Conservation (phyloP, 1,284 basidiomycete species). For the Cryptococcus sp. region DNA sequence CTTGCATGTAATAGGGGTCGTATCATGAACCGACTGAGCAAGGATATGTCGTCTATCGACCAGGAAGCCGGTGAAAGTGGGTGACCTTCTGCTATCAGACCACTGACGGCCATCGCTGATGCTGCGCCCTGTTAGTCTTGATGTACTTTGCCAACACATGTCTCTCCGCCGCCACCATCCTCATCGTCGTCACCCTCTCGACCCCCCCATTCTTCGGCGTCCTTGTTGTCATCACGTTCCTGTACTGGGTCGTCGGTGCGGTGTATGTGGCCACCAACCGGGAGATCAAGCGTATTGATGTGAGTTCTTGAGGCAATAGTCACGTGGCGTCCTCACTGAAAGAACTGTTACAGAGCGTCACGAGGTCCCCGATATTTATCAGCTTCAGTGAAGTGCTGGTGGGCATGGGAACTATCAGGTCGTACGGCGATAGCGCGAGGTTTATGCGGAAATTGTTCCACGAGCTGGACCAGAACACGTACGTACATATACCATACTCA, state of each 20-base stretch:
- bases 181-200: constrained; percentile 44
- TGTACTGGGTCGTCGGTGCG: constrained; percentile 51
- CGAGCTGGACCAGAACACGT: constrained; percentile 53
- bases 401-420: constrained; percentile 54
- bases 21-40: constrained; percentile 54
- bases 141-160: constrained; percentile 46
- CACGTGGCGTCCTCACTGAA: background rate
- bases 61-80: constrained; percentile 47
- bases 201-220: constrained; percentile 50
- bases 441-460: constrained; percentile 52
- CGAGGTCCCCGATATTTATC: constrained; percentile 58
- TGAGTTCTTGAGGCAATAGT: constrained; percentile 14
- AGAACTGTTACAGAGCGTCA: constrained; percentile 37
- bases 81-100: constrained; percentile 7
- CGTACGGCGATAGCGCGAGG: constrained; percentile 53
- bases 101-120: background rate
- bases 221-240: constrained; percentile 47
- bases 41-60: constrained; percentile 55
- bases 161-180: constrained; percentile 37
- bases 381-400: constrained; percentile 52
- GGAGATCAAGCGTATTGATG: constrained; percentile 57
- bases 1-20: constrained; percentile 48
- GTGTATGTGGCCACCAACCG: constrained; percentile 53
- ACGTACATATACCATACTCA: constrained; percentile 15
- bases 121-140: constrained; percentile 22